These are phyloP conservation scores for Rhamnella rubrinervis DNA, from an alignment of 331 rosid species.

Conservation along the genomic window DNA sequence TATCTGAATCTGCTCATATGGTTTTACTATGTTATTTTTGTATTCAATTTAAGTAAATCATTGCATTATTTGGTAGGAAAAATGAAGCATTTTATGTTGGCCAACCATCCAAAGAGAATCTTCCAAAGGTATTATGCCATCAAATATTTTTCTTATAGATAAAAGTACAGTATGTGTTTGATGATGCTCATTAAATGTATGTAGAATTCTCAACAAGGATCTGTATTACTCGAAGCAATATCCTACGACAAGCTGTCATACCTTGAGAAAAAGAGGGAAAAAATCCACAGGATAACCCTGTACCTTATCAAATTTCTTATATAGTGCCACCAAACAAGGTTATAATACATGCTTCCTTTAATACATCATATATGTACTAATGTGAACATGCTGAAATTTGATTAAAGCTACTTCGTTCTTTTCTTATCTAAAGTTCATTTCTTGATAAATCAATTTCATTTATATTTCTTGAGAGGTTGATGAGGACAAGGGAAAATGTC, in stretches of 20 bases:
- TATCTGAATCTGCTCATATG: slow-evolving; percentile 16
- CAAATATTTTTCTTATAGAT: slow-evolving; percentile 5
- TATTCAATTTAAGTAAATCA: slow-evolving; percentile 20
- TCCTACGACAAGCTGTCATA: slow-evolving; percentile 69
- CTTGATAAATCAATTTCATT: slow-evolving; percentile 2
- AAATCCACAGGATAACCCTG: slow-evolving; percentile 71
- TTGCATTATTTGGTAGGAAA: slow-evolving; percentile 39
- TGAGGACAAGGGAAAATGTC: slow-evolving; percentile 72
- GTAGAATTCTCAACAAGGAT: slow-evolving; percentile 72
- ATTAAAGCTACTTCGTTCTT: background rate
- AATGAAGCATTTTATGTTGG: slow-evolving; percentile 86
- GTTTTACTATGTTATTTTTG: slow-evolving; percentile 16
- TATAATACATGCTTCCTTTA: slow-evolving; percentile 11
- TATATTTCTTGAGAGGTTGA: slow-evolving; percentile 48
- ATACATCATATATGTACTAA: background rate
- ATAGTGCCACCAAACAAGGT: slow-evolving; percentile 91
- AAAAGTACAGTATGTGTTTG: slow-evolving; percentile 13
- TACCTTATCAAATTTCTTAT: slow-evolving; percentile 49
- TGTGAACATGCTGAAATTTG: background rate
- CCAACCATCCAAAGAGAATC: slow-evolving; percentile 74
- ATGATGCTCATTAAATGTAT: slow-evolving; percentile 18
- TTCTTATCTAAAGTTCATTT: slow-evolving; percentile 1
- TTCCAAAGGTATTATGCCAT: slow-evolving; percentile 63
- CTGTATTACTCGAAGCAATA: slow-evolving; percentile 72
- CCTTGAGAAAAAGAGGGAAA: slow-evolving; percentile 39